Percentiles rank a stretch among this genome's conserved stretches.
Conservation (phyloP, 169 alveolate genomes). For the Amoebophrya sp. region DNA sequence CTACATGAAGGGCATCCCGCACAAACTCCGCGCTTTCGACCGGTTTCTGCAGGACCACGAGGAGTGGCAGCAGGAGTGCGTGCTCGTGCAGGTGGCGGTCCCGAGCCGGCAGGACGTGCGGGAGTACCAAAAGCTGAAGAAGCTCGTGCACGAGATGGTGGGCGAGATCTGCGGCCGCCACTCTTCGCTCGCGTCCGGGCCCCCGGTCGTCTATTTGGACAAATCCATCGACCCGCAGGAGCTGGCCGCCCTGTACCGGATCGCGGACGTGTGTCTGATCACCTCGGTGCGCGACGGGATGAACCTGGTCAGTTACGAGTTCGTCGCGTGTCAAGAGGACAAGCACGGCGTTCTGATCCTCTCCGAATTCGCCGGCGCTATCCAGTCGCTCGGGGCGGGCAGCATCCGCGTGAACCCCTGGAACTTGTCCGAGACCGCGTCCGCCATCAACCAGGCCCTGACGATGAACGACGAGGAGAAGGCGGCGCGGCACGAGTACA, state of each 20-base stretch:
- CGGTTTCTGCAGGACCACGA: conserved; percentile 48
- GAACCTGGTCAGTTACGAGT: conserved; percentile 47
- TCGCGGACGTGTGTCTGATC: conserved; percentile 47
- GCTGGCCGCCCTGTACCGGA: conserved; percentile 41
- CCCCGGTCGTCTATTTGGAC: conserved; percentile 48
- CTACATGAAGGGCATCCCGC: conserved; percentile 58
- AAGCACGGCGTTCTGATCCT: conserved; percentile 45
- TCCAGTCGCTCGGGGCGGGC: conserved; percentile 47
- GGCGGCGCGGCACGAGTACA: conserved; percentile 44
- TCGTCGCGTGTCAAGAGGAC: conserved; percentile 47
- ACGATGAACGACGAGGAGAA: conserved; percentile 46
- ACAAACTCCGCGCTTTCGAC: conserved; percentile 53
- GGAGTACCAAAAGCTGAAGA: conserved; percentile 36
- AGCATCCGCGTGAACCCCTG: conserved; percentile 51
- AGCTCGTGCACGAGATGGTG: conserved; percentile 46
- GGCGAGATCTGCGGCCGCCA: conserved; percentile 44
- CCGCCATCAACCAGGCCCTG: conserved; percentile 50
- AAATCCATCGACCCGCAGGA: conserved; percentile 35
- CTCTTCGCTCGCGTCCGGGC: conserved; percentile 38
- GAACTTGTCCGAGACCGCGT: conserved; percentile 44
- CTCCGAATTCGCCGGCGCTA: conserved; percentile 55
- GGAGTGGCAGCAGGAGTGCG: conserved; percentile 40
- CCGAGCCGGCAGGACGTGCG: conserved; percentile 50
- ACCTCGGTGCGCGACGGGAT: conserved; percentile 47
- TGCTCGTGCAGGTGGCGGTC: conserved; percentile 51